Conservation (phyloP, 306 rosid species). For the Trifolium pratense region DNA sequence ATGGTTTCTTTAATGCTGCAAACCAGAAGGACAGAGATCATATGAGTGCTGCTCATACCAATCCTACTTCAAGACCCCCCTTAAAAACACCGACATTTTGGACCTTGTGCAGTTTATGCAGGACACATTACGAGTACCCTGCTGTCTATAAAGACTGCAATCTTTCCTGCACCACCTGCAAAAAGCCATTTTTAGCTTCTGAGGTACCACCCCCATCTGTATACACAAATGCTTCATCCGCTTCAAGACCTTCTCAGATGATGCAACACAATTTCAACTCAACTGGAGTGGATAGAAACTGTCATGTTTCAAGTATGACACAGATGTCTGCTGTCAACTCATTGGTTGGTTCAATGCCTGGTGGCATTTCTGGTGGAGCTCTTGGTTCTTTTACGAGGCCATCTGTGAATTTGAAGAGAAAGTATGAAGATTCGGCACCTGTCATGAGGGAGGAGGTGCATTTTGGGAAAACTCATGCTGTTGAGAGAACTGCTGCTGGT, state of each 20-base stretch:
- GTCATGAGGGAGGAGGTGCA: constrained; percentile 42
- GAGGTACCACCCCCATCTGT: constrained; percentile 54
- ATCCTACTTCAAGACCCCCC: constrained; percentile 41
- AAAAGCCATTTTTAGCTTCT: constrained; percentile 55
- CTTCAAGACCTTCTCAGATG: constrained; percentile 43
- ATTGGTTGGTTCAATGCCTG: constrained; percentile 42
- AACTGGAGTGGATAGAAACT: constrained; percentile 42
- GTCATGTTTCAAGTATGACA: constrained; percentile 46
- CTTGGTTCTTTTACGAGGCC: constrained; percentile 39
- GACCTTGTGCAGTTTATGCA: constrained; percentile 69
- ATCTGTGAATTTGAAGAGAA: constrained; percentile 54
- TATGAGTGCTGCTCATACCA: constrained; percentile 41
- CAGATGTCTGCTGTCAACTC: constrained; percentile 45
- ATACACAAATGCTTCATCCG: constrained; percentile 39
- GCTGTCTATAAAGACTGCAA: constrained; percentile 42
- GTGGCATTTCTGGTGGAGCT: constrained; percentile 45
- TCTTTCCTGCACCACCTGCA: constrained; percentile 60
- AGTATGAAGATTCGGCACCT: constrained; percentile 41
- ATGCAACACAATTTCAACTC: constrained; percentile 48
- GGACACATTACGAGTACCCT: constrained; percentile 62
- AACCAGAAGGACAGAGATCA: constrained; percentile 40
- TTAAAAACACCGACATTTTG: constrained; percentile 60
- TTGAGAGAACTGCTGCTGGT: constrained; percentile 46
- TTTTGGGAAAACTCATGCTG: constrained; percentile 39
- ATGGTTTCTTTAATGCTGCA: constrained; percentile 35